Percentiles rank a stretch among this genome's conserved stretches.
These are phyloP conservation scores for Talaromyces pinophilus DNA, from an alignment of 2,329 filamentous ascomycete genomes.

Conservation along the genomic window DNA sequence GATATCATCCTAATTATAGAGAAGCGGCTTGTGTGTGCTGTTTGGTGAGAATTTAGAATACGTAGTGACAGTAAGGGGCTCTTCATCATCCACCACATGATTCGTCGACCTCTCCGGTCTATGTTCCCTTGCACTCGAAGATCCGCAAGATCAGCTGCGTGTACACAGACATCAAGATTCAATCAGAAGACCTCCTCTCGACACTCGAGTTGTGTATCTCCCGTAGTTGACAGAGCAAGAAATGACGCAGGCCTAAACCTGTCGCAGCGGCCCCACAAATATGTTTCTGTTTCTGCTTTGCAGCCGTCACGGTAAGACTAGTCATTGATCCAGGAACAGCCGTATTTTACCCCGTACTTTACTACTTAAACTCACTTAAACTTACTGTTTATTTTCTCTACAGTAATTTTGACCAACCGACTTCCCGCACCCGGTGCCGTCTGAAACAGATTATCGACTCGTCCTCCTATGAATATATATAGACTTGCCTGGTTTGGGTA, in stretches of 20 bases:
- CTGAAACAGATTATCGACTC: not conserved
- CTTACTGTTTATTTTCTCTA: not conserved
- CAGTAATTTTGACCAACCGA: not conserved
- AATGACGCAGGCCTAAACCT: not conserved
- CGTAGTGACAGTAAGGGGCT: not conserved
- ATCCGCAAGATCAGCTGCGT: constrained; percentile 1
- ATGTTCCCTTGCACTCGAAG: not conserved
- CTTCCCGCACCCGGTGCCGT: not conserved
- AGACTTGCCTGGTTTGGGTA: constrained; percentile 6
- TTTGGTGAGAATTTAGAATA: not conserved
- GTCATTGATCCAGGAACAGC: not conserved
- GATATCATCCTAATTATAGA: not conserved
- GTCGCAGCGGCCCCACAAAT: not conserved
- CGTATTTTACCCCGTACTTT: constrained; percentile 4
- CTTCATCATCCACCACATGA: not conserved
- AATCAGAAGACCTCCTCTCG: not conserved
- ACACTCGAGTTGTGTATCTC: not conserved
- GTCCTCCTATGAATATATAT: not conserved
- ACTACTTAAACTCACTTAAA: not conserved
- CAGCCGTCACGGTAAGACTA: not conserved
- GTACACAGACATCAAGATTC: constrained; percentile 1
- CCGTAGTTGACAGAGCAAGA: not conserved
- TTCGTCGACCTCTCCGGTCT: not conserved
- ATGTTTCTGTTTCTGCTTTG: constrained; percentile 8
- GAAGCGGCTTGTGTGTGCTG: not conserved